Evolutionary conservation across 2,329 filamentous ascomycete genomes (phyloP), one percentile per base, ranked within the genome.

Genomic region (Paraphaeosphaeria minitans): DNA sequence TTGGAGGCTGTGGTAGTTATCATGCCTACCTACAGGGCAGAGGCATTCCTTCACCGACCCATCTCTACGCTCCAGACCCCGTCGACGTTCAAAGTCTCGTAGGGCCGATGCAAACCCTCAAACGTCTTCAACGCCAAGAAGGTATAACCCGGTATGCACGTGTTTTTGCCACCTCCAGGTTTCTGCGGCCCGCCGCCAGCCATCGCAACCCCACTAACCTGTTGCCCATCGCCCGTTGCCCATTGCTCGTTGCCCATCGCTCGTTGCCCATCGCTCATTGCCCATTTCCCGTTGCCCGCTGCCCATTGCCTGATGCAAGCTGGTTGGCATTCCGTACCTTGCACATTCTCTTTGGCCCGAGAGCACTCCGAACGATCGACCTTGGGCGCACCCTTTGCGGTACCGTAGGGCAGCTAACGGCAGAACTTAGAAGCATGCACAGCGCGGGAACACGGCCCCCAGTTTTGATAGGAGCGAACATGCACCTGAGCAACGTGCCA

Each of bases 161-260:
- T 51, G n/a, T 54, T 16, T 21, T 58, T 58, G 55, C 55, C 56
- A 53, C 42, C 47, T 52, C 51, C 55, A 48, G 21, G 31, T 53
- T 37, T 49, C n/a, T 49, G 47, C 49, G 49, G 49, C 49, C 49
- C 49, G 49, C 35, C 16, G 27, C 43, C 37, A 43, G 49, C 37
- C 19, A 21, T 49, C n/a, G 27, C 29, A 14, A 37, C 22, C 39
- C 39, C 39, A 21, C 39, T 21, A 16, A 27, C 10, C 37, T n/a
- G 6, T 21, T 42, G 39, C 39, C n/a, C 39, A n/a, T n/a, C n/a
- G n/a, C n/a, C n/a, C n/a, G n/a, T n/a, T n/a, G n/a, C n/a, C n/a
- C n/a, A n/a, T n/a, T n/a, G n/a, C n/a, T n/a, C n/a, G n/a, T n/a
- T n/a, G n/a, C n/a, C n/a, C n/a, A n/a, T n/a, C n/a, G n/a, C n/a